A percentile compares a stretch with the other conserved stretches of the same genome.
Conservation (phyloP, 495 filamentous ascomycete genomes). For the Trichodelitschia bisporula region DNA sequence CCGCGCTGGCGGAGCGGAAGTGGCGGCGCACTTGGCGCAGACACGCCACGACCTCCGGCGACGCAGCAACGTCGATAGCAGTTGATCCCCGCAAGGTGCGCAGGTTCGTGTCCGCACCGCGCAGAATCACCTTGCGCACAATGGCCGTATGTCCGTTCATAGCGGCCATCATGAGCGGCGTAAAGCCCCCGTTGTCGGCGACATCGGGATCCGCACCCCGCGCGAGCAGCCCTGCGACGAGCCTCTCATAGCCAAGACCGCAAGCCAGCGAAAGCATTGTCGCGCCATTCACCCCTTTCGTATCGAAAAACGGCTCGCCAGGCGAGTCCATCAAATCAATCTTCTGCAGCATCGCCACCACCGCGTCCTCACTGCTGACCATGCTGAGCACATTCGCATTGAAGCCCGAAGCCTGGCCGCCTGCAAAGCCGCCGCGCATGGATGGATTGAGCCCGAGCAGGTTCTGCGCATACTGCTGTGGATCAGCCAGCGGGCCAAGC, state of each 20-base stretch:
- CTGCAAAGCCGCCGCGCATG: background rate
- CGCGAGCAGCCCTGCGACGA: constrained; percentile 57
- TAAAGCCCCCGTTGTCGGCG: constrained; percentile 59
- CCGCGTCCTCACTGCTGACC: constrained; percentile 37
- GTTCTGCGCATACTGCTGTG: background rate
- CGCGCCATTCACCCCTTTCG: constrained; percentile 38
- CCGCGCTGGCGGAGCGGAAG: constrained; percentile 33
- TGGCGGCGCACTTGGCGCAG: constrained; percentile 23
- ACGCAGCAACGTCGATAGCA: constrained; percentile 44
- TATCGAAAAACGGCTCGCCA: constrained; percentile 36
- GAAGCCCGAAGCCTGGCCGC: background rate
- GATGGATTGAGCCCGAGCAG: background rate
- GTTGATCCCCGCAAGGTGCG: constrained; percentile 48
- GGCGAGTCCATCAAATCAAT: constrained; percentile 57
- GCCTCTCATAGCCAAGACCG: constrained; percentile 46
- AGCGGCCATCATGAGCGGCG: constrained; percentile 65
- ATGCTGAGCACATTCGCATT: constrained; percentile 1
- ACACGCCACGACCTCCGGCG: constrained; percentile 24
- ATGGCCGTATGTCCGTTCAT: constrained; percentile 53
- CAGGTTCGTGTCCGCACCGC: constrained; percentile 44
- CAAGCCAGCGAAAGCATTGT: constrained; percentile 66
- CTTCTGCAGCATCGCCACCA: constrained; percentile 49
- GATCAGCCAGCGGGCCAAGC: background rate
- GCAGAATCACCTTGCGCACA: constrained; percentile 44
- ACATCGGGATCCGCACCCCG: constrained; percentile 55